Evolutionary conservation across 2,329 filamentous ascomycete species (phyloP).

Genomic region (Xylogone sp.): DNA sequence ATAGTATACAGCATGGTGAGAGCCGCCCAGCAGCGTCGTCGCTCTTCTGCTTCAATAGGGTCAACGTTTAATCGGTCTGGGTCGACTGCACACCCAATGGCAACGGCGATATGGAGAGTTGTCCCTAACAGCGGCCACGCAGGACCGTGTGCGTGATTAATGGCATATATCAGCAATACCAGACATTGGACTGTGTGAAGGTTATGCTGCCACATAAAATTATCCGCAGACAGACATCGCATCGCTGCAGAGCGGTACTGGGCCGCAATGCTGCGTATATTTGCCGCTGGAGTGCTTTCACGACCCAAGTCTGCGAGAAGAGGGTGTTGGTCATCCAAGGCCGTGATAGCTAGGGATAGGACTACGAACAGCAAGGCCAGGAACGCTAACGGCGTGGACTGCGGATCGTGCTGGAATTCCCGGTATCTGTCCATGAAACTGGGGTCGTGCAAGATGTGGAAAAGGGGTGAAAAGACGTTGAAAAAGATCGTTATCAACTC

Average conservation of each 20-base stretch:
- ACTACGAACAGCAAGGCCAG: constrained; percentile 12
- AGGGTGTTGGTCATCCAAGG: constrained; percentile 8
- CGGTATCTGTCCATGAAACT: constrained; percentile 9
- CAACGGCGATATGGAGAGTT: constrained; percentile 11
- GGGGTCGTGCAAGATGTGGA: constrained; percentile 13
- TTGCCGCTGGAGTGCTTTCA: constrained; percentile 4
- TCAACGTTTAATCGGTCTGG: constrained; percentile 7
- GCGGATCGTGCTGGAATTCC: constrained; percentile 6
- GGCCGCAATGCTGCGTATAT: constrained; percentile 6
- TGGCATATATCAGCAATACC: constrained; percentile 10
- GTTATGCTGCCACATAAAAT: constrained; percentile 12
- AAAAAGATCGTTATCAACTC: constrained; percentile 11
- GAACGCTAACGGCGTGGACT: constrained; percentile 5
- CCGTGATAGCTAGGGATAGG: constrained; percentile 10
- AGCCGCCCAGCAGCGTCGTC: constrained; percentile 11
- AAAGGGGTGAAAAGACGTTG: constrained; percentile 11
- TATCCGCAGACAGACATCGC: constrained; percentile 10
- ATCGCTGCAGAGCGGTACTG: constrained; percentile 12
- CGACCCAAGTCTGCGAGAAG: constrained; percentile 9
- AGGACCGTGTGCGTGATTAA: constrained; percentile 10
- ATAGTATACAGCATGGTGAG: constrained; percentile 14
- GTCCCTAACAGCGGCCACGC: constrained; percentile 8
- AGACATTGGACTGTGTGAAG: constrained; percentile 11
- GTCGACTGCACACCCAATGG: constrained; percentile 10
- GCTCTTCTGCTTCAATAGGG: constrained; percentile 10